Conservation (phyloP, 805 yeast genomes). For the Candida boleticola region DNA sequence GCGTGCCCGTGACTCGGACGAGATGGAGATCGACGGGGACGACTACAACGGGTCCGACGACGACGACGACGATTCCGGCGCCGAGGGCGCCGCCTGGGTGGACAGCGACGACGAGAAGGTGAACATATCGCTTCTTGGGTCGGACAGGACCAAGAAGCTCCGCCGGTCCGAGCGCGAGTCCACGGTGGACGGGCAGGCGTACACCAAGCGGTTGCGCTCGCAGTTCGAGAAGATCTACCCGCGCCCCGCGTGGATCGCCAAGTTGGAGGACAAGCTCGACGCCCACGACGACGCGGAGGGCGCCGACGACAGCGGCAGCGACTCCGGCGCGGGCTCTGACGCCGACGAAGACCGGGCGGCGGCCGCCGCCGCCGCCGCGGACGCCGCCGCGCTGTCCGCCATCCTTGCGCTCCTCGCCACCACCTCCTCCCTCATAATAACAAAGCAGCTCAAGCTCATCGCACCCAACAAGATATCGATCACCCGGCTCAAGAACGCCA, state of each 20-base stretch:
- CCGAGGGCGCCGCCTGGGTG: slow-evolving; percentile 57
- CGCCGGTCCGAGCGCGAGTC: slow-evolving; percentile 58
- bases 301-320: slow-evolving; percentile 12
- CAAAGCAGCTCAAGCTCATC: slow-evolving; percentile 52
- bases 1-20: too few species aligned
- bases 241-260: slow-evolving; percentile 75
- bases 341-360: slow-evolving; percentile 23
- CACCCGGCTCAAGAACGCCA: slow-evolving; percentile 84
- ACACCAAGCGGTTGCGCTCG: slow-evolving; percentile 60
- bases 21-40: slow-evolving; percentile 23
- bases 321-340: slow-evolving; percentile 15
- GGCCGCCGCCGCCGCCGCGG: slow-evolving; percentile 17
- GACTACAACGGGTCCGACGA: slow-evolving; percentile 29
- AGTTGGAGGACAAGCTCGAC: slow-evolving; percentile 16
- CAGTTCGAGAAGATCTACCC: slow-evolving; percentile 78
- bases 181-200: slow-evolving; percentile 55
- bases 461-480: slow-evolving; percentile 74
- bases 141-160: slow-evolving; percentile 68
- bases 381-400: slow-evolving; percentile 23
- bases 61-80: slow-evolving; percentile 27
- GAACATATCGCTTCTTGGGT: slow-evolving; percentile 54
- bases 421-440: slow-evolving; percentile 38
- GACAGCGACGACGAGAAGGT: slow-evolving; percentile 89
- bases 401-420: slow-evolving; percentile 30
- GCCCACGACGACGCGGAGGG: slow-evolving; percentile 30